Evolutionary conservation across 2,329 filamentous ascomycete species (phyloP), one percentile per base, ranked within the genome.

Genomic region (Laburnicola sp.): DNA sequence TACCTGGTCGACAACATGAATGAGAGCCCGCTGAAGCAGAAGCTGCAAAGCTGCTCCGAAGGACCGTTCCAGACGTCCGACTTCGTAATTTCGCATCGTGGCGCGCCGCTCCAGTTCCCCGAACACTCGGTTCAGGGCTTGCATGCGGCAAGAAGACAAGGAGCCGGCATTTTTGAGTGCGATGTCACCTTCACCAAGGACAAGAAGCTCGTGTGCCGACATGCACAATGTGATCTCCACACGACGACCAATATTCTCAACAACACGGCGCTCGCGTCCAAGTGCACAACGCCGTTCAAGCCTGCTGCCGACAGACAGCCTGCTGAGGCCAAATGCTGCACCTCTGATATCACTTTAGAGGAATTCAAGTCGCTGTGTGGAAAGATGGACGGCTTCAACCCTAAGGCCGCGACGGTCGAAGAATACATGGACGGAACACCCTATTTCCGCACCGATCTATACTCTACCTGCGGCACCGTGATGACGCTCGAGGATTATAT

Each of bases 331-430:
- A 82, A 82, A 58, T 89, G 86, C 77, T 89, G 86, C 77, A 88
- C 86, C 2, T 84, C 80, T 60, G 87, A 89, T 65, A 82, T 89
- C 63, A 88, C 86, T 0, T 74, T 86, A 31, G 77, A 77, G 39
- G 87, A 89, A 71, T 88, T 83, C 77, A 82, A 84, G 70, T 76
- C 79, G 4, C 80, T 89, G 4, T 89, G 86, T 73, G 81, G 80
- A 63, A 88, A 88, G 73, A 88, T 71, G 64, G 73, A 77, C 54
- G 81, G 78, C 45, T 72, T 87, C 84, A 86, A 89, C 63, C 81
- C 81, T 43, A 78, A 75, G 39, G 86, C 84, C 30, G 80, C 80
- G 21, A 88, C 79, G 1, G 74, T 82, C 0, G 69, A 76, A 32
- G 80, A 82, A 58, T 87, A 80, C 73, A 80, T 84, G 51, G 72